A percentile compares a stretch with the other conserved stretches of the same genome.
phyloP scores from a whole-genome alignment of 1,284 basidiomycete genomes.

The Trichosporon sp. region DNA sequence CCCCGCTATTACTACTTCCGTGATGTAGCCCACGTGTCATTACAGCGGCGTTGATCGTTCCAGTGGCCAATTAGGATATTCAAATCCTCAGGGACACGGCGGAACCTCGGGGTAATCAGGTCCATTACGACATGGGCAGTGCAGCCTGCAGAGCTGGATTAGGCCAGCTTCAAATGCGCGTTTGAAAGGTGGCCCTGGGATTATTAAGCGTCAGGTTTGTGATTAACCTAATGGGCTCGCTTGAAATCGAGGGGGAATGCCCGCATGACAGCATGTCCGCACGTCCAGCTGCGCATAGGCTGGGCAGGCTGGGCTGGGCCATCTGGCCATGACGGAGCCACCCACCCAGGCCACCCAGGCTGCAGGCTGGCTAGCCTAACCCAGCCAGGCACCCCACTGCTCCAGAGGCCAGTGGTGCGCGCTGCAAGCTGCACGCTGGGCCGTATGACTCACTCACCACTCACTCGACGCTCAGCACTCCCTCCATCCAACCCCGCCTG shows the following conservation, averaged over 20 bases:
- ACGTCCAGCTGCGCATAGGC: neutral
- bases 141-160: too few relatives aligned
- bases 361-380: too few relatives aligned
- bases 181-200: too few relatives aligned
- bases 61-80: too few relatives aligned
- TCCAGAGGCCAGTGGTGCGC: too few relatives aligned
- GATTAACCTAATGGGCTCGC: too few relatives aligned
- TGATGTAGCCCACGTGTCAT: too few relatives aligned
- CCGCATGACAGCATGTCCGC: neutral
- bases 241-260: neutral
- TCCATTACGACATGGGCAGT: neutral
- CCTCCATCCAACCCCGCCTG: neutral
- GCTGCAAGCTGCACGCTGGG: neutral
- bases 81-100: too few relatives aligned
- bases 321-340: neutral
- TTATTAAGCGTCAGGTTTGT: too few relatives aligned
- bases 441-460: neutral
- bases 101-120: neutral
- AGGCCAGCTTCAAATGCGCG: too few relatives aligned
- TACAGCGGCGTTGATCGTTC: too few relatives aligned
- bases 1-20: too few relatives aligned
- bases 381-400: neutral
- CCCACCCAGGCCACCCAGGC: neutral
- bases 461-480: neutral
- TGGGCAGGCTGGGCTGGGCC: neutral